Evolutionary conservation across 1,284 basidiomycete species (phyloP).

Genomic region (Pseudozyma pruni): DNA sequence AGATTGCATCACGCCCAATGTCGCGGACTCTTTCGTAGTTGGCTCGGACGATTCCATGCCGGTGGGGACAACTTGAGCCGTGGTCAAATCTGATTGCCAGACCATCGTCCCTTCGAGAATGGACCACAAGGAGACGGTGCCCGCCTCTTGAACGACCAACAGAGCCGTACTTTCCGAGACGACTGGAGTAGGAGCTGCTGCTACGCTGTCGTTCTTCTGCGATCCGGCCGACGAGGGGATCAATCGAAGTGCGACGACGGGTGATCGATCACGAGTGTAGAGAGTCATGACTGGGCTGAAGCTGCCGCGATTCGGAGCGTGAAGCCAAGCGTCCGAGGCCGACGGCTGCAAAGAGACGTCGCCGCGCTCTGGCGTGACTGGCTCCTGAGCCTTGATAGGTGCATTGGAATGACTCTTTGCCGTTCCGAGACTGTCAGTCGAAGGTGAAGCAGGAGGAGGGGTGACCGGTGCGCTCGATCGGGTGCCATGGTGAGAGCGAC

Average conservation of each 20-base stretch:
- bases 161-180: conserved; percentile 16
- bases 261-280: conserved; percentile 30
- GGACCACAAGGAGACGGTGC: conserved; percentile 40
- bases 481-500: conserved; percentile 16
- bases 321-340: conserved; percentile 25
- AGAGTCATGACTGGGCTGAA: conserved; percentile 29
- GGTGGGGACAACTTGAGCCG: conserved; percentile 2
- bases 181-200: neutral
- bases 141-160: conserved; percentile 42
- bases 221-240: conserved; percentile 4
- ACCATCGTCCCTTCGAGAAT: conserved; percentile 26
- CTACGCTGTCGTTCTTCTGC: neutral
- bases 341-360: conserved; percentile 7
- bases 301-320: conserved; percentile 23
- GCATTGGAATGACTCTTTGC: neutral
- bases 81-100: conserved; percentile 36
- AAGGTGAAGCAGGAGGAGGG: neutral
- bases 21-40: conserved; percentile 10
- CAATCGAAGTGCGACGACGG: conserved; percentile 35
- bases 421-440: neutral
- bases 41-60: conserved; percentile 7
- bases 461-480: conserved; percentile 18
- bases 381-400: neutral
- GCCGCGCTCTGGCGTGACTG: neutral
- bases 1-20: conserved; percentile 31